phyloP scores from a whole-genome alignment of 2,329 filamentous ascomycete genomes.

The Penicillium digitatum region DNA sequence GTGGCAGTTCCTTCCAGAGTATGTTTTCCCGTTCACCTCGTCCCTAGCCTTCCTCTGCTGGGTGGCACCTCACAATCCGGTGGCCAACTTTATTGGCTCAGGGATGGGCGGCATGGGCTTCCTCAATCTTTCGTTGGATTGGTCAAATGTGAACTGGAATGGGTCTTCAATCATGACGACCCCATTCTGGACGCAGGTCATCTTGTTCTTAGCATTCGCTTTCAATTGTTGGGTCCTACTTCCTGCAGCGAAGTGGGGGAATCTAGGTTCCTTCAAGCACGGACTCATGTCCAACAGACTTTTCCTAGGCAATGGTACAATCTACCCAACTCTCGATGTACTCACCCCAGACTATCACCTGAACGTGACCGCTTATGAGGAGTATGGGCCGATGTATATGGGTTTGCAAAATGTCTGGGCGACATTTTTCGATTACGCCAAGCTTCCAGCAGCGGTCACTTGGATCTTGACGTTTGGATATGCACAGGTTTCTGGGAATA shows the following conservation, averaged over 20 bases:
- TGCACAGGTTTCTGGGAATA: constrained; percentile 45
- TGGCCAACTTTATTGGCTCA: constrained; percentile 59
- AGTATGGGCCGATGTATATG: constrained; percentile 55
- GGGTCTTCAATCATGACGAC: constrained; percentile 51
- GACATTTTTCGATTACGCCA: constrained; percentile 60
- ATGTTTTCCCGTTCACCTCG: constrained; percentile 56
- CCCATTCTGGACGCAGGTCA: constrained; percentile 58
- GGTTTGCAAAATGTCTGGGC: constrained; percentile 56
- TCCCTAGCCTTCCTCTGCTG: constrained; percentile 61
- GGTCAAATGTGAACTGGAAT: constrained; percentile 57
- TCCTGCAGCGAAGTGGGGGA: constrained; percentile 57
- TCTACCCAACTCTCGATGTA: constrained; percentile 44
- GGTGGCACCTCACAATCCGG: constrained; percentile 56
- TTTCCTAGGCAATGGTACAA: constrained; percentile 49
- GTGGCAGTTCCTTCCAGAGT: constrained; percentile 63
- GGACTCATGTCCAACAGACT: constrained; percentile 58
- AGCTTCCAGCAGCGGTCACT: constrained; percentile 55
- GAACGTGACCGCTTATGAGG: constrained; percentile 47
- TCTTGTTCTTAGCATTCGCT: constrained; percentile 54
- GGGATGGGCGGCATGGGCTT: constrained; percentile 62
- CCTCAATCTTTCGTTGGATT: constrained; percentile 57
- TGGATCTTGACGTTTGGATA: constrained; percentile 59
- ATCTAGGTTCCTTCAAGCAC: constrained; percentile 50
- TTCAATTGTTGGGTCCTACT: constrained; percentile 57
- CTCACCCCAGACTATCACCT: constrained; percentile 46